phyloP scores from a whole-genome alignment of 2,329 filamentous ascomycete species.

The Ceratocystis cubensis region DNA sequence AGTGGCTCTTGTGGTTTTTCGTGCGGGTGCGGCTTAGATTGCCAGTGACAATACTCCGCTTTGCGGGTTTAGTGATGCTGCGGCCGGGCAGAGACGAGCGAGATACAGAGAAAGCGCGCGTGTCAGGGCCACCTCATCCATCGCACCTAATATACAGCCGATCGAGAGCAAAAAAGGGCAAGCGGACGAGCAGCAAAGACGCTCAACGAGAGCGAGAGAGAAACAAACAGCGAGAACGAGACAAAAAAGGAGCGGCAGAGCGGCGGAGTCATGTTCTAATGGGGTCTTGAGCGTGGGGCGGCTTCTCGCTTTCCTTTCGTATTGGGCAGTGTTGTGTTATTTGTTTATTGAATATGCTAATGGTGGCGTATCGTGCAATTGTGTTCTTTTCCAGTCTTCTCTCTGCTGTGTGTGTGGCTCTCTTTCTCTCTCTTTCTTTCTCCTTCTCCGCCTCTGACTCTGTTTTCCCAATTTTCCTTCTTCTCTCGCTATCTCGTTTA shows the following conservation, averaged over 20 bases:
- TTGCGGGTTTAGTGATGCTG: not conserved
- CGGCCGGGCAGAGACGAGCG: not conserved
- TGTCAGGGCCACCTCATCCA: too few species aligned
- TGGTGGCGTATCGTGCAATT: constrained; percentile 4
- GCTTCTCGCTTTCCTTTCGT: constrained; percentile 3
- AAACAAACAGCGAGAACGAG: not conserved
- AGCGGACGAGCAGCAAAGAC: not conserved
- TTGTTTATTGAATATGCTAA: not conserved
- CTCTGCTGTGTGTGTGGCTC: not conserved
- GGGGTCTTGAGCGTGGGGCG: constrained; percentile 7
- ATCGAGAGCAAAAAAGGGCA: not conserved
- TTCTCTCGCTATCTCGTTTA: constrained; percentile 1
- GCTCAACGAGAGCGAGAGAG: not conserved
- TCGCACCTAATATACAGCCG: not conserved
- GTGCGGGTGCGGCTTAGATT: not conserved
- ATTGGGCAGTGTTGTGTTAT: not conserved
- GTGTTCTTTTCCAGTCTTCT: not conserved
- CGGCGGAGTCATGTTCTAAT: constrained; percentile 4
- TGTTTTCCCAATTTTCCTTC: not conserved
- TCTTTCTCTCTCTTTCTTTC: not conserved
- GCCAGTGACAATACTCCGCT: not conserved
- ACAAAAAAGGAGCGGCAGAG: constrained; percentile 3
- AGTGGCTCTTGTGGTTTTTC: not conserved
- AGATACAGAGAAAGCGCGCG: too few species aligned
- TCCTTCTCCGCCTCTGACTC: not conserved